phyloP scores from a whole-genome alignment of 768 basidiomycete species.

The Termitomyces sp. region DNA sequence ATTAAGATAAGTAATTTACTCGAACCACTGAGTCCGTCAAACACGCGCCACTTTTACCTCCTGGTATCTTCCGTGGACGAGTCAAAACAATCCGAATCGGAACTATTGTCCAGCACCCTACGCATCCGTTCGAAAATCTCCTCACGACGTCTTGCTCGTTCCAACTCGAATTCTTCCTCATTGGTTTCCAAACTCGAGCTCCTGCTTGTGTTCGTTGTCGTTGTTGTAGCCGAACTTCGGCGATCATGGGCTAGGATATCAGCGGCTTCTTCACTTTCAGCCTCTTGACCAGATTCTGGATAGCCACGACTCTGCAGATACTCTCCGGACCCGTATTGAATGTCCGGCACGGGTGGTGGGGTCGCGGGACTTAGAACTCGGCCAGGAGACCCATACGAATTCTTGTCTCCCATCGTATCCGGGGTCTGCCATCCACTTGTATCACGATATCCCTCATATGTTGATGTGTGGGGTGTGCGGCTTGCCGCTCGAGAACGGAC shows the following conservation, averaged over 20 bases:
- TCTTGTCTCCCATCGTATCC: not conserved
- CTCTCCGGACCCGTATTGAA: not conserved
- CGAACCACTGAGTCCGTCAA: not conserved
- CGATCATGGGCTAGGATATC: not conserved
- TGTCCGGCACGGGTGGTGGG: not conserved
- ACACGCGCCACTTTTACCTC: not conserved
- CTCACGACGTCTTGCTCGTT: not conserved
- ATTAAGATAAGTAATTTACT: no score
- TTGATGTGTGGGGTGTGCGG: not conserved
- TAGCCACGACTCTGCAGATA: not conserved
- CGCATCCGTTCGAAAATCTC: no score
- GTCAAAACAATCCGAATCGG: not conserved
- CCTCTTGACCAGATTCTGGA: not conserved
- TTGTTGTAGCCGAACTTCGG: not conserved
- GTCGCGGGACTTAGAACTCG: not conserved
- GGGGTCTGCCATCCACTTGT: not conserved
- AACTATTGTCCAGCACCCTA: not conserved
- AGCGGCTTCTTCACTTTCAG: not conserved
- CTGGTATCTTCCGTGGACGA: not conserved
- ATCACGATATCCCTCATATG: not conserved
- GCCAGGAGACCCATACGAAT: not conserved
- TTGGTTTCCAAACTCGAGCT: not conserved
- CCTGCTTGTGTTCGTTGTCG: not conserved
- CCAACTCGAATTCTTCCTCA: not conserved
- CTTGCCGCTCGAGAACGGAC: constrained; percentile 1